Base-by-base conservation (phyloP, 768 basidiomycete species). In the Tricholomella constricta region DNA sequence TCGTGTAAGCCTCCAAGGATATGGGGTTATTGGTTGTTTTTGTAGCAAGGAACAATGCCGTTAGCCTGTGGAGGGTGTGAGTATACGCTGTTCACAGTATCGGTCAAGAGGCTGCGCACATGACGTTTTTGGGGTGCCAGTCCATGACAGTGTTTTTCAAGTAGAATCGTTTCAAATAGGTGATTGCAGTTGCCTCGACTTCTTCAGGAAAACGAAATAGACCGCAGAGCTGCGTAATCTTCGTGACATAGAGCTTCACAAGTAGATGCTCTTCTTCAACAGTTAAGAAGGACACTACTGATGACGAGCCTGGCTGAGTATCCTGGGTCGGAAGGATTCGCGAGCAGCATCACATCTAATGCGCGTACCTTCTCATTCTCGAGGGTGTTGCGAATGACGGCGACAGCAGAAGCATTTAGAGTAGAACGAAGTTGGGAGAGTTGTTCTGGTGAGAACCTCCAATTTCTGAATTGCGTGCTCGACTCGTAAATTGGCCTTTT, bases 81-180 rank as follows among this genome's bases (percentile, higher is more conserved):
- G 48, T 31, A 31, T 49, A 20, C 36, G 48, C 45, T 37, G 25
- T 12, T 12, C 25, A 4, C 10, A 15, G 8, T 42, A 29, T 46
- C n/a, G n/a, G n/a, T n/a, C 52, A 19, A 41, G 38, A 29, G 46
- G 20, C 31, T 34, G 70, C 87, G 44, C 64, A 97, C 97, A 99
- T 99, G 63, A 99, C 92, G 64, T 92, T 94, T 72, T 95, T 96
- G 0, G 97, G 97, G 73, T 98, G 97, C 88, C 93, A 98, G 67
- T 98, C 97, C 94, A 98, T 98, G 48, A 94, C 93, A 2, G 95
- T 98, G 65, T 98, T 98, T 72, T 89, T 89, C 50, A 98, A 80
- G 67, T 98, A 99, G 71, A 99, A 99, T 4, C 97, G 81, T 69
- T 98, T 98, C 60, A 99, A 75, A 70, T 97, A 99, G 51, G 82